These are phyloP conservation scores for Tillandsia fasciculata DNA, from an alignment of 176 grass and related monocot genomes.

Conservation along the genomic window DNA sequence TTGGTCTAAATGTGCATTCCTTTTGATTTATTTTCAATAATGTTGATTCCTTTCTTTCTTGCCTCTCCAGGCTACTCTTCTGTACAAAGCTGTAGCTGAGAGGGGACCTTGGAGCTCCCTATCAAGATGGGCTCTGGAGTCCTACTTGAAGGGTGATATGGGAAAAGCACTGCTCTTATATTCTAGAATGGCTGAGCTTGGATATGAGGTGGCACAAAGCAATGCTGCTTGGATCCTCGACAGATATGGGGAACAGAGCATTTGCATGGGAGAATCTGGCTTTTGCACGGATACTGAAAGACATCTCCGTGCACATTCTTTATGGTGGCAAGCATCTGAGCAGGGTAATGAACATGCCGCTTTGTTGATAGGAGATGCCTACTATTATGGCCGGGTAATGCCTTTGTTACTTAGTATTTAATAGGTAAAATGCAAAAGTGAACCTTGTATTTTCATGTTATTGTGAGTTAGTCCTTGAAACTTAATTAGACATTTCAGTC, in stretches of 20 bases:
- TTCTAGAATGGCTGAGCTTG: constrained; percentile 97
- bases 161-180: constrained; percentile 92
- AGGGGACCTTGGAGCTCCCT: constrained; percentile 94
- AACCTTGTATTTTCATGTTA: too few species aligned
- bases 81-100: constrained; percentile 96
- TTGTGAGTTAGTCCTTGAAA: too few species aligned
- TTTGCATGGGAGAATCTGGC: constrained; percentile 91
- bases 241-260: constrained; percentile 72
- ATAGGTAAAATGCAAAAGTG: neutral
- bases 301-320: constrained; percentile 78
- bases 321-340: constrained; percentile 99
- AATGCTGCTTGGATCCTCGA: constrained; percentile 99
- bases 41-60: neutral
- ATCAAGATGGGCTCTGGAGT: constrained; percentile 92
- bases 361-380: constrained; percentile 95
- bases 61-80: constrained; percentile 54
- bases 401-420: constrained; percentile 1
- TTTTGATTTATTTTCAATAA: neutral
- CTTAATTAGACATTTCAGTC: too few species aligned
- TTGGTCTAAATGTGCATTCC: neutral
- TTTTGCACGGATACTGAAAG: constrained; percentile 89
- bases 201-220: constrained; percentile 96
- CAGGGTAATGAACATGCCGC: constrained; percentile 99
- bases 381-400: constrained; percentile 95
- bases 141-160: constrained; percentile 92